Conservation (phyloP, 176 grass and related monocot species). For the Olyra latifolia region DNA sequence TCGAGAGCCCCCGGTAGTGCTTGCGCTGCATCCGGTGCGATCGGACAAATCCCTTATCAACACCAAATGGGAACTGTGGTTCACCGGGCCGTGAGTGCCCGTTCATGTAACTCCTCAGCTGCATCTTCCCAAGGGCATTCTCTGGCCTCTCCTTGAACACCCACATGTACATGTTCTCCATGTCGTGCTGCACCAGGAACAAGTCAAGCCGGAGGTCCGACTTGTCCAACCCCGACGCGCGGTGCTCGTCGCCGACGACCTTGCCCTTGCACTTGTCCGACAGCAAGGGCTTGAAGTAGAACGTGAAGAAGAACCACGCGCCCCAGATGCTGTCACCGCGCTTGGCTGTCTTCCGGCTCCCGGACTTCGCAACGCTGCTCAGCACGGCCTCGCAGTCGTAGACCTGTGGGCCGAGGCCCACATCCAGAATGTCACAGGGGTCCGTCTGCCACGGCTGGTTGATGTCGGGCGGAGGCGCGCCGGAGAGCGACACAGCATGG, state of each 20-base stretch:
- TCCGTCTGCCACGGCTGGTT: slow-evolving; percentile 89
- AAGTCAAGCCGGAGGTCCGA: slow-evolving; percentile 82
- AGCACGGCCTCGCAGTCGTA: slow-evolving; percentile 58
- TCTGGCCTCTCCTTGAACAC: slow-evolving; percentile 96
- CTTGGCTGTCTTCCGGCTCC: slow-evolving; percentile 76
- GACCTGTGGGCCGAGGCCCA: slow-evolving; percentile 66
- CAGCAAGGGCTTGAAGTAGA: slow-evolving; percentile 93
- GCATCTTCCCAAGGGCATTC: slow-evolving; percentile 98
- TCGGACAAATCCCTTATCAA: slow-evolving; percentile 80
- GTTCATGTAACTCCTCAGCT: slow-evolving; percentile 98
- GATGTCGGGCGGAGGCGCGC: slow-evolving; percentile 80
- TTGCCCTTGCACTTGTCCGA: slow-evolving; percentile 82
- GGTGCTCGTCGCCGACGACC: slow-evolving; percentile 54
- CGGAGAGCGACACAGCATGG: slow-evolving; percentile 53
- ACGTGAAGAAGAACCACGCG: slow-evolving; percentile 99
- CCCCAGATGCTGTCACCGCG: slow-evolving; percentile 97
- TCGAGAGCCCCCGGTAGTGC: slow-evolving; percentile 92
- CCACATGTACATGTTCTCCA: slow-evolving; percentile 99
- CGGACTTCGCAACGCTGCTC: slow-evolving; percentile 46
- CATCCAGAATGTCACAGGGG: slow-evolving; percentile 69
- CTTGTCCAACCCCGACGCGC: slow-evolving; percentile 65
- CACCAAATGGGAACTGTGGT: slow-evolving; percentile 89
- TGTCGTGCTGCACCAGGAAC: slow-evolving; percentile 98
- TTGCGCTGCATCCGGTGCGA: slow-evolving; percentile 98
- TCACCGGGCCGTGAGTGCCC: slow-evolving; percentile 83